Percentiles rank a stretch among this genome's conserved stretches.
phyloP scores from a whole-genome alignment of 768 basidiomycete species.

The Rhizopogon sp. region DNA sequence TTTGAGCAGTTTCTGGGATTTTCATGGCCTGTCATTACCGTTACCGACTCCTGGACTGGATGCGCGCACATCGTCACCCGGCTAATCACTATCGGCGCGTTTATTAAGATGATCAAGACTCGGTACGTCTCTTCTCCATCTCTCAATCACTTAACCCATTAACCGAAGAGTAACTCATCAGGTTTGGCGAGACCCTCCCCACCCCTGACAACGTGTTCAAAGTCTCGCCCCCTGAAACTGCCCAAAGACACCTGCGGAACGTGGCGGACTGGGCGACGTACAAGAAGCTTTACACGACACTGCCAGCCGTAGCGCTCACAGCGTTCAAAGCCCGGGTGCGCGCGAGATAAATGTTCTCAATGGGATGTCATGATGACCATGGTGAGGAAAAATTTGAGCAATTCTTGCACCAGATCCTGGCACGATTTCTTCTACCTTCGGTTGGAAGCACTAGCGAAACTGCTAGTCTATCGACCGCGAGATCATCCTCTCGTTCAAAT shows the following conservation, averaged over 20 bases:
- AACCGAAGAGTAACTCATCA: constrained; percentile 16
- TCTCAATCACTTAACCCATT: neutral
- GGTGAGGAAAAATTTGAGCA: no score
- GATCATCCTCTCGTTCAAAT: no score
- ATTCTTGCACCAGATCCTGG: no score
- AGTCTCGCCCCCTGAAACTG: constrained; percentile 63
- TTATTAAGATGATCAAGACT: constrained; percentile 83
- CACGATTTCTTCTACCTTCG: no score
- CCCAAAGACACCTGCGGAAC: constrained; percentile 63
- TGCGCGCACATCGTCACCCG: constrained; percentile 79
- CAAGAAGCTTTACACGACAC: constrained; percentile 63
- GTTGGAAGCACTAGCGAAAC: no score
- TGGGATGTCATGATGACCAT: no score
- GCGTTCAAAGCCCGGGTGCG: constrained; percentile 47
- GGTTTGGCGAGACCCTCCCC: constrained; percentile 77
- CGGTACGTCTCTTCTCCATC: constrained; percentile 34
- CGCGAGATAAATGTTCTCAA: constrained; percentile 5
- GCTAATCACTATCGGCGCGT: constrained; percentile 62
- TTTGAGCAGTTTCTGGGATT: constrained; percentile 79
- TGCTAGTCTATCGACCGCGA: no score
- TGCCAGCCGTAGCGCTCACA: constrained; percentile 41
- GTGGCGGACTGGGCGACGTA: constrained; percentile 65
- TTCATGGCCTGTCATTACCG: constrained; percentile 78
- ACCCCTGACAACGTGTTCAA: constrained; percentile 68
- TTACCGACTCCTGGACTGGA: constrained; percentile 69